Conservation (phyloP, 1,284 basidiomycete species). For the Melanopsichium pennsylvanicum region DNA sequence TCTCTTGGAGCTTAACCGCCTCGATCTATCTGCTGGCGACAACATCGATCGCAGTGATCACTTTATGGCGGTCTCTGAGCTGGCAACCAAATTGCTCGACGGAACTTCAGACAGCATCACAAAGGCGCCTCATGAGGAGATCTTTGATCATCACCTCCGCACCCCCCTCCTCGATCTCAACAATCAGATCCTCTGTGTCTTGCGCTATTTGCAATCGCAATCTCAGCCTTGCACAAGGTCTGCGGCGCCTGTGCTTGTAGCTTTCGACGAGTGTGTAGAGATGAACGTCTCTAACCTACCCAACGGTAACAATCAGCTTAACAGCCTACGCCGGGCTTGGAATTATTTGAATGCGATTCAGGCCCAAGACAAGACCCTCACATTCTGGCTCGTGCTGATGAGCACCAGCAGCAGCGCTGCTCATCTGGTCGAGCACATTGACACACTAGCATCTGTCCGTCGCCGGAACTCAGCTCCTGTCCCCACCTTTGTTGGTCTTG, state of each 20-base stretch:
- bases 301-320: not conserved
- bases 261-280: constrained; percentile 26
- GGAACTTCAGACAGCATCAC: too few species aligned
- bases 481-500: constrained; percentile 8
- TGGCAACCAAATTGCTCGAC: not conserved
- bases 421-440: not conserved
- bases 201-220: not conserved
- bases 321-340: constrained; percentile 17
- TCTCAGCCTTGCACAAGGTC: too few species aligned
- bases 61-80: not conserved
- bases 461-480: not conserved
- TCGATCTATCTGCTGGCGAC: not conserved
- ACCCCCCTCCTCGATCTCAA: not conserved
- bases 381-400: constrained; percentile 21
- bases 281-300: not conserved
- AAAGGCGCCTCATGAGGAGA: not conserved
- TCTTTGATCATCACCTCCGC: not conserved
- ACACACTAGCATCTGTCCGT: not conserved
- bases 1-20: not conserved
- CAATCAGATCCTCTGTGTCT: not conserved
- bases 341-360: not conserved
- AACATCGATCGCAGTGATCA: not conserved
- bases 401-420: constrained; percentile 21
- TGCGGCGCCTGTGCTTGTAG: constrained; percentile 5
- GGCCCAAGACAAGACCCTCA: not conserved